phyloP scores from a whole-genome alignment of 1,139 yeast genomes.

The Sugiyamaella grinbergsii region DNA sequence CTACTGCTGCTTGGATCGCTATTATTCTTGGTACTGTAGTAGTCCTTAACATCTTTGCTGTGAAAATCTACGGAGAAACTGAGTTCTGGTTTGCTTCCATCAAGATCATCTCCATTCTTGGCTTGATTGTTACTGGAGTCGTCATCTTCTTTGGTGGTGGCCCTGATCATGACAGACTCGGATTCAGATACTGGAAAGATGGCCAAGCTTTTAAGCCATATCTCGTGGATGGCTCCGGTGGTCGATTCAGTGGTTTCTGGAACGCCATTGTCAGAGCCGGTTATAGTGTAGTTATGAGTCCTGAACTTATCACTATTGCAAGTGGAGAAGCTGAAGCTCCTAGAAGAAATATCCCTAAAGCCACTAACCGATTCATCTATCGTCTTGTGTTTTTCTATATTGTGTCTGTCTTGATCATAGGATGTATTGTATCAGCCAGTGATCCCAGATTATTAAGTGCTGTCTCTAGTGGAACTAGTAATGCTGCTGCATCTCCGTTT shows the following conservation, averaged over 20 bases:
- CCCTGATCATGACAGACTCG: slow-evolving; percentile 62
- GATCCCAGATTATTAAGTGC: slow-evolving; percentile 46
- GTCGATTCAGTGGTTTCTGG: slow-evolving; percentile 64
- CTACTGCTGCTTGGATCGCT: slow-evolving; percentile 74
- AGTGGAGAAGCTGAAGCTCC: slow-evolving; percentile 78
- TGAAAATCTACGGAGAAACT: slow-evolving; percentile 63
- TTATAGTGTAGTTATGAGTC: slow-evolving; percentile 58
- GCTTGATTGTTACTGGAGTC: slow-evolving; percentile 67
- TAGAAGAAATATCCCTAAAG: slow-evolving; percentile 60
- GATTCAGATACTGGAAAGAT: slow-evolving; percentile 75
- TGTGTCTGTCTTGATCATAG: slow-evolving; percentile 55
- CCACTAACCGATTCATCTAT: slow-evolving; percentile 63
- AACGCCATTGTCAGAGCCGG: slow-evolving; percentile 62
- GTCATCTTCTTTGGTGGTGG: slow-evolving; percentile 76
- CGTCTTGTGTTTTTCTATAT: slow-evolving; percentile 61
- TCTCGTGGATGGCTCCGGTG: slow-evolving; percentile 50
- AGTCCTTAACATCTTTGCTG: slow-evolving; percentile 60
- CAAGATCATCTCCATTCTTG: slow-evolving; percentile 69
- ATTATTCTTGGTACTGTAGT: slow-evolving; percentile 63
- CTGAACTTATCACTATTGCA: slow-evolving; percentile 73
- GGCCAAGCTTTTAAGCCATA: slow-evolving; percentile 57
- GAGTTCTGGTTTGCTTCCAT: slow-evolving; percentile 70
- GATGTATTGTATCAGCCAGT: slow-evolving; percentile 59
- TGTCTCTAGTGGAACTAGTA: slow-evolving; percentile 51
- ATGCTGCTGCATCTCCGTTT: slow-evolving; percentile 64